Evolutionary conservation across 2,329 filamentous ascomycete genomes (phyloP).

Genomic region (Waltergamsia citrina): DNA sequence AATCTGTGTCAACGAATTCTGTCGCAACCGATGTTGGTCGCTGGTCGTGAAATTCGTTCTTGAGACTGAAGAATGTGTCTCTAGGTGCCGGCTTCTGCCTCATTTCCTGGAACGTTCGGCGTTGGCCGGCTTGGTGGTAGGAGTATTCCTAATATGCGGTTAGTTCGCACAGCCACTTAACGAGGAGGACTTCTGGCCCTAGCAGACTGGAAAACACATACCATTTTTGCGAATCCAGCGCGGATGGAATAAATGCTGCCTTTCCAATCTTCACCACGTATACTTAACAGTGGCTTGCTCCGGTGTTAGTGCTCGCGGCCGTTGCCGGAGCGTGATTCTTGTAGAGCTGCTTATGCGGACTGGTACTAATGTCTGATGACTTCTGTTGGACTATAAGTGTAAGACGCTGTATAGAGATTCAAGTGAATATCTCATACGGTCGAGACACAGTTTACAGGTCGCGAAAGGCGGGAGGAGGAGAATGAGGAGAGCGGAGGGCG

Average conservation of each 20-base stretch:
- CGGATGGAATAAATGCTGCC: no score
- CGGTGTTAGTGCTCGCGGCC: no score
- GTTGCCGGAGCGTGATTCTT: slow-evolving; percentile 26
- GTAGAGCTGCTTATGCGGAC: slow-evolving; percentile 9
- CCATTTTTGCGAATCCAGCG: slow-evolving; percentile 1
- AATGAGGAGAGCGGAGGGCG: slow-evolving; percentile 27
- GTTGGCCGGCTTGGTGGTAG: slow-evolving; percentile 23
- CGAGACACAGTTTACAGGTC: slow-evolving; percentile 22
- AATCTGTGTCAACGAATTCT: slow-evolving; percentile 71
- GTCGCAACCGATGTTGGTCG: slow-evolving; percentile 64
- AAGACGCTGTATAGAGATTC: slow-evolving; percentile 12
- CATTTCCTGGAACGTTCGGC: slow-evolving; percentile 38
- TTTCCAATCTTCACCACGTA: neutral
- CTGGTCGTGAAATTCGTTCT: slow-evolving; percentile 33
- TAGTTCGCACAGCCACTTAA: neutral
- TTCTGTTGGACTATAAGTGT: slow-evolving; percentile 16
- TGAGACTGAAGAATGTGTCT: slow-evolving; percentile 53
- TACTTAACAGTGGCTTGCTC: no score
- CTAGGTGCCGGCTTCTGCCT: slow-evolving; percentile 37
- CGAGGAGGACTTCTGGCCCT: neutral
- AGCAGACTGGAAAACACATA: neutral
- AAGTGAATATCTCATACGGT: slow-evolving; percentile 17
- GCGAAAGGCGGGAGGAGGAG: slow-evolving; percentile 29
- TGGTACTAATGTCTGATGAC: slow-evolving; percentile 1
- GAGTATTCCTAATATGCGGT: slow-evolving; percentile 23